Base-by-base conservation (phyloP, 1,139 yeast genomes). In the Diutina neorugosa region DNA sequence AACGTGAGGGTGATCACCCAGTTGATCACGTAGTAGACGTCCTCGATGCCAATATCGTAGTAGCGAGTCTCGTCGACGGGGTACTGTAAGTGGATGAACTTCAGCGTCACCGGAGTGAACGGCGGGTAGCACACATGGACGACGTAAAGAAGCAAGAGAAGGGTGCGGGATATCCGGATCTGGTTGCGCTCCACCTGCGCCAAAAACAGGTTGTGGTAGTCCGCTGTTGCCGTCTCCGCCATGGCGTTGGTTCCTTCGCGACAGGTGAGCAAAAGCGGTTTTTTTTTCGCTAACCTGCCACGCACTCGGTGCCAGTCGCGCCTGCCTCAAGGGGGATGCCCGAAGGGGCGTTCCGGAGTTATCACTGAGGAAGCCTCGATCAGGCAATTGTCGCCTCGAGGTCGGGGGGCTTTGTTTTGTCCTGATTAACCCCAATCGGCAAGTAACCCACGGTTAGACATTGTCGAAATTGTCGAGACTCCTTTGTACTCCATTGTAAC, bases 1-100 rank as follows among this genome's bases (percentile, higher is more conserved):
- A 86, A 77, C 0, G 85, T 78, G 55, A 84, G 70, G 19, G 74
- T 65, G 21, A 85, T 68, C 7, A 86, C 73, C 73, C 85, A 79
- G 53, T 77, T 73, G 11, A 77, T 56, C 21, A 84, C 80, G 59
- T 77, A 74, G 65, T 74, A 85, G 2, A 62, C 58, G 63, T 86
- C 95, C 57, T 80, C 76, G 11, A 62, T 52, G 16, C 84, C 84
- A 55, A 81, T 79, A 58, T 78, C 85, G 61, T 81, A 82, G 31
- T 63, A 54, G n/a, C 55, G 56, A 19, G 59, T 61, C 4, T 64
- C 60, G 52, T 71, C 73, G 48, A 65, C 64, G 53, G 63, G 59
- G 61, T 82, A 74, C 58, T 78, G 86, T 54, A 82, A 65, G 49
- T 66, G 68, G 53, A 77, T 64, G 60, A 81, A 81, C 62, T 79